phyloP scores from a whole-genome alignment of 306 rosid species.

The Acacia melanoxylon region DNA sequence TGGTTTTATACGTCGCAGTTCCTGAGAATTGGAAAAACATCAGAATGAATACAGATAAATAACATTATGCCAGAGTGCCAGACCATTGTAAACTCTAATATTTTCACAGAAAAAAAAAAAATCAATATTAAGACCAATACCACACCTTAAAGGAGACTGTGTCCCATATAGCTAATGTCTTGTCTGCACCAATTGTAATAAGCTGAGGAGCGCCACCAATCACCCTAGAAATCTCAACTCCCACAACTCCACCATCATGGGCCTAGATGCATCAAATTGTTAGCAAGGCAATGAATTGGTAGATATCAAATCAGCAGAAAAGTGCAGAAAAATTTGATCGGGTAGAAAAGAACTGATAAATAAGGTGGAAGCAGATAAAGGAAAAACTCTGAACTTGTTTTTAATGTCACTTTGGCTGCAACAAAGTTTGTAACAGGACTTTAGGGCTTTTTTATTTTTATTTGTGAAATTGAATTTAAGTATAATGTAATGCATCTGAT shows the following conservation, averaged over 20 bases:
- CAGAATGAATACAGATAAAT: not conserved
- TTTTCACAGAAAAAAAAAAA: slow-evolving; percentile 24
- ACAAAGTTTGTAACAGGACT: not conserved
- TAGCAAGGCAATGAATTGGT: slow-evolving; percentile 28
- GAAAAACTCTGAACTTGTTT: not conserved
- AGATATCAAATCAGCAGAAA: slow-evolving; percentile 13
- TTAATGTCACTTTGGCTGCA: slow-evolving; percentile 7
- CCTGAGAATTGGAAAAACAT: slow-evolving; percentile 55
- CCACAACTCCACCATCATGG: slow-evolving; percentile 94
- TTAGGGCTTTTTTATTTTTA: not conserved
- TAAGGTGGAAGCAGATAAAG: slow-evolving; percentile 12
- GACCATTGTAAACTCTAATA: slow-evolving; percentile 22
- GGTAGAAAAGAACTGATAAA: slow-evolving; percentile 9
- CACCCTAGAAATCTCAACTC: slow-evolving; percentile 95
- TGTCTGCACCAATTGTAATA: slow-evolving; percentile 96
- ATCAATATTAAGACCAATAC: slow-evolving; percentile 32
- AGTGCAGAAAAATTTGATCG: slow-evolving; percentile 10
- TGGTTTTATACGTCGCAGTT: slow-evolving; percentile 93
- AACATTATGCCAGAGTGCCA: slow-evolving; percentile 34
- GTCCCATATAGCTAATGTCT: slow-evolving; percentile 99
- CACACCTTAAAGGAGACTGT: slow-evolving; percentile 97
- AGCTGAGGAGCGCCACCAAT: slow-evolving; percentile 97
- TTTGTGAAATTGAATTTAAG: not conserved
- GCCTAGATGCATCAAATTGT: slow-evolving; percentile 49
- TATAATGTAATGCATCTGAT: slow-evolving; percentile 25